A percentile compares a stretch with the other conserved stretches of the same genome.
Evolutionary conservation across 371 early-diverging fungal genomes (phyloP).

Genomic region (Actinomortierella wolfii): DNA sequence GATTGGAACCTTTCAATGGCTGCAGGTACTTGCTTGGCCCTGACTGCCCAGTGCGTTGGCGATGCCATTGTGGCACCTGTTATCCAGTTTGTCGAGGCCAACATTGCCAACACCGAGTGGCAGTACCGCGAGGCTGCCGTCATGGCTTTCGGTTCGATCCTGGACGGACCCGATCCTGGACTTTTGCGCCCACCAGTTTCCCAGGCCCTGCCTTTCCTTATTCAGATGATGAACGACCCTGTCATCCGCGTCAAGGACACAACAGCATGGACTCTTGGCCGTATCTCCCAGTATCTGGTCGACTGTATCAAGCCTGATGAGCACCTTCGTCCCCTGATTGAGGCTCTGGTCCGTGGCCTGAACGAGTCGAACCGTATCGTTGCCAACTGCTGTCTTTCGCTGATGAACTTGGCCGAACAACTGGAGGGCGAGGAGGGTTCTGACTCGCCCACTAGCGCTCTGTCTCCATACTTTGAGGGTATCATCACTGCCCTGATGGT

Average conservation of each 20-base stretch:
- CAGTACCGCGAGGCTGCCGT: constrained; percentile 94
- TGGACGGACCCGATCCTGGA: constrained; percentile 86
- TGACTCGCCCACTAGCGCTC: constrained; percentile 62
- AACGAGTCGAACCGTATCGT: constrained; percentile 87
- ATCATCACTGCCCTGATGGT: constrained; percentile 76
- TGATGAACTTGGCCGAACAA: constrained; percentile 89
- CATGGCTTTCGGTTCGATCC: constrained; percentile 97
- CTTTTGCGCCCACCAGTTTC: constrained; percentile 78
- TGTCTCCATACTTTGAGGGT: constrained; percentile 84
- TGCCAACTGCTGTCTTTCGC: constrained; percentile 84
- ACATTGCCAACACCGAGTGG: constrained; percentile 89
- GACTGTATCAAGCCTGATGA: constrained; percentile 77
- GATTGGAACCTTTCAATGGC: constrained; percentile 98
- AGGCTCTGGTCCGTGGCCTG: constrained; percentile 81
- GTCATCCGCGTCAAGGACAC: constrained; percentile 91
- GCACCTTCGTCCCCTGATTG: constrained; percentile 73
- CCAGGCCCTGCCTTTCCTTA: constrained; percentile 86
- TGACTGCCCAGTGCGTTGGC: constrained; percentile 83
- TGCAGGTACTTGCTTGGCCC: constrained; percentile 91
- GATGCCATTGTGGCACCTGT: constrained; percentile 79
- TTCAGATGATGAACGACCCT: constrained; percentile 88
- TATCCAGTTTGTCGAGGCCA: constrained; percentile 87
- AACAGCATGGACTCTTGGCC: constrained; percentile 95
- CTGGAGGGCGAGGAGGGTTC: constrained; percentile 57
- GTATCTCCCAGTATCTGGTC: constrained; percentile 79